Evolutionary conservation across 768 basidiomycete genomes (phyloP).

Genomic region (Macrocybe gigantea): DNA sequence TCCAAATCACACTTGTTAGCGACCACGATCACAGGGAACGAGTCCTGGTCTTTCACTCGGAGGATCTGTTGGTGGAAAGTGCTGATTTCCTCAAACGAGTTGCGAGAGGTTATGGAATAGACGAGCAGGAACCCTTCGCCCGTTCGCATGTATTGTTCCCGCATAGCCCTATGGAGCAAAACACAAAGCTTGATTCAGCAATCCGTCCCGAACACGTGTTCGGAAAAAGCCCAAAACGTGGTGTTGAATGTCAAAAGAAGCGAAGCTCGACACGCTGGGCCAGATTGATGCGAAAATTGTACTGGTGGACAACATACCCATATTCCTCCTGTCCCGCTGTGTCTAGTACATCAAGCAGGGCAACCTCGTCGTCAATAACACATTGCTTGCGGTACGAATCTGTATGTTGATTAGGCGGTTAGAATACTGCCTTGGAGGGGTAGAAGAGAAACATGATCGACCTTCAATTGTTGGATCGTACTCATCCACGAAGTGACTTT

Average conservation of each 20-base stretch:
- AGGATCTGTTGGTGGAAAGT: conserved; percentile 96
- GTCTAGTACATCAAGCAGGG: conserved; percentile 92
- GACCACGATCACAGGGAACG: conserved; percentile 92
- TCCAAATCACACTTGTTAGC: conserved; percentile 98
- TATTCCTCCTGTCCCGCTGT: conserved; percentile 99
- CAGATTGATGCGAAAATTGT: neutral
- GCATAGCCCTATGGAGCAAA: conserved; percentile 71
- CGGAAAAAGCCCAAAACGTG: too few species aligned
- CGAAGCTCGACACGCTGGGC: too few species aligned
- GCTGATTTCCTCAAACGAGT: conserved; percentile 96
- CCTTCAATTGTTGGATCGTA: conserved; percentile 96
- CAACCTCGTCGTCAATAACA: conserved; percentile 98
- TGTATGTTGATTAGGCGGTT: conserved; percentile 17
- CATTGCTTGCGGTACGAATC: conserved; percentile 98
- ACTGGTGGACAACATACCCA: conserved; percentile 49
- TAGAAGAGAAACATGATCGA: conserved; percentile 17
- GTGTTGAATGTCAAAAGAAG: too few species aligned
- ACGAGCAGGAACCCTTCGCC: conserved; percentile 98
- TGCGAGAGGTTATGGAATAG: conserved; percentile 96
- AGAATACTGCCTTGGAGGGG: neutral
- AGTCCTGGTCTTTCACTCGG: conserved; percentile 93
- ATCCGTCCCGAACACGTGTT: neutral
- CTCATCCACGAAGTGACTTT: conserved; percentile 90
- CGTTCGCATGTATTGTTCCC: conserved; percentile 98
- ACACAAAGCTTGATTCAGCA: conserved; percentile 2